Base-by-base conservation (phyloP, 148 eudicot genomes). In the Bassia scoparia region DNA sequence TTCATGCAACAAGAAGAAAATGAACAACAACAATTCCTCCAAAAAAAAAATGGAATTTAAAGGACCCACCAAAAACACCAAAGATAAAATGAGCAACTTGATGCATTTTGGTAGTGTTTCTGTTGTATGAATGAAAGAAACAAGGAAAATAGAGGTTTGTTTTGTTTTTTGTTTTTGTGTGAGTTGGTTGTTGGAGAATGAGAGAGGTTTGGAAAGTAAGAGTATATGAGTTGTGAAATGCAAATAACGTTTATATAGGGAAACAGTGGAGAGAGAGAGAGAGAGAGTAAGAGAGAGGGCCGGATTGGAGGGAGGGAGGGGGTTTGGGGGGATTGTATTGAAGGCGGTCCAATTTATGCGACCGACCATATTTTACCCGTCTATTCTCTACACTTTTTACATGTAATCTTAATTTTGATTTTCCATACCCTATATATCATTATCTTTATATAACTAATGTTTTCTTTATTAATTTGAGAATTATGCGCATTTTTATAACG, bases 21-120 rank as follows among this genome's bases (percentile, higher is more conserved):
- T 37, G 50, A 21, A n/a, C 2, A 18, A n/a, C 34, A 65, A 54
- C 4, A 5, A 9, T 24, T 21, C 46, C 21, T 49, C 14, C 10
- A 38, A 18, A 78, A 35, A 62, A 27, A 75, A 10, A 56, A 43
- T 24, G 55, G 29, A 72, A 7, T 34, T 31, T 26, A 29, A 21
- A 55, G 38, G 68, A 71, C 77, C 2, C 34, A 84, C 87, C 87
- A 18, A 82, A 84, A 72, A 84, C 67, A 2, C 87, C 87, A 66
- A 84, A 84, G 77, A 84, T 69, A 11, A 76, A 72, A 31, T 84
- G 87, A 41, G 81, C 73, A 55, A 78, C 58, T 69, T 81, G 76
- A 81, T 70, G 74, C 30, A 5, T 72, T 79, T 41, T 18, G 12
- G 46, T 41, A 14, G 1, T 41, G 9, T 0, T 41, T 2, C 12